Evolutionary conservation across 164 flowering plant species (phyloP).

Genomic region (Annona cherimola): DNA sequence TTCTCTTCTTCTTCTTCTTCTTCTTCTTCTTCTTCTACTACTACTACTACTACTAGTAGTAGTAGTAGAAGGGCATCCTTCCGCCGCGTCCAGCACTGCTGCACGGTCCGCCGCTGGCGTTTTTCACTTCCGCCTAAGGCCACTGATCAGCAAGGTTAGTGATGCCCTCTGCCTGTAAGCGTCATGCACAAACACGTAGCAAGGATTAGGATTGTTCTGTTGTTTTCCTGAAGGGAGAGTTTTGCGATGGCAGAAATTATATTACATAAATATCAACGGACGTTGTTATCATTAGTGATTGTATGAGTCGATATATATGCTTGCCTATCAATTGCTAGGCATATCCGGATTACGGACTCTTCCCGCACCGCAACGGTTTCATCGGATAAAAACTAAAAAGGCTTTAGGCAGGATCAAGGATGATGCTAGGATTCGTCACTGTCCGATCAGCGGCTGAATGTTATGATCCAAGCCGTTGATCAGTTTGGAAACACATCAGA

Average conservation of each 20-base stretch:
- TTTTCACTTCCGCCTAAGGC: slow-evolving; percentile 16
- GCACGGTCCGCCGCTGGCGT: slow-evolving; percentile 8
- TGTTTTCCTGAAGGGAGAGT: no score
- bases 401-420: no score
- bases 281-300: no score
- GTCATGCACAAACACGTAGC: background rate
- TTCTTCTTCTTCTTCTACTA: slow-evolving; percentile 9
- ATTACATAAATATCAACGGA: no score
- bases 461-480: background rate
- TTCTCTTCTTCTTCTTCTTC: slow-evolving; percentile 7
- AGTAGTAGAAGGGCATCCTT: background rate
- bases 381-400: no score
- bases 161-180: background rate
- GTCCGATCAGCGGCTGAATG: background rate
- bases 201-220: background rate
- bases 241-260: no score
- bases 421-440: background rate
- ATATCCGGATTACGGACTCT: no score
- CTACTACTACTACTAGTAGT: no score
- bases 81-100: background rate
- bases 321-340: no score
- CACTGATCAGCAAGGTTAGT: slow-evolving; percentile 25
- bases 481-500: background rate
- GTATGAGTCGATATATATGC: no score
- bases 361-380: no score